Evolutionary conservation across 2,329 filamentous ascomycete genomes (phyloP), one percentile per base, ranked within the genome.

Genomic region (Tothia fuscella): DNA sequence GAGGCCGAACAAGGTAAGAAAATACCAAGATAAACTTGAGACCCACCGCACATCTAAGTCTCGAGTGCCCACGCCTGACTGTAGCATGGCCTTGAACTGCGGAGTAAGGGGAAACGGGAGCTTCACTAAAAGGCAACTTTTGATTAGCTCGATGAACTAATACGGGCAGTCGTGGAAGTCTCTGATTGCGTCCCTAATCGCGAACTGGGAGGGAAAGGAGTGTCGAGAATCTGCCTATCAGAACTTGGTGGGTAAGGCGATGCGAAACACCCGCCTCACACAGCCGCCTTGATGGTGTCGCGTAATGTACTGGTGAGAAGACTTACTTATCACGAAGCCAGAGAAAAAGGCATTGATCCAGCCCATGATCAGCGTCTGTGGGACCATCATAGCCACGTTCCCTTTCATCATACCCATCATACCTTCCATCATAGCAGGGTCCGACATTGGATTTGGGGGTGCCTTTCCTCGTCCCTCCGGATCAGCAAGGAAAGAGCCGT

Each of bases 351-450:
- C 88, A 66, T 98, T 98, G 60, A 98, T 96, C 91, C 91, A 98
- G 50, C 89, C 91, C 91, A 98, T 98, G 52, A 98, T 98, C 58
- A 98, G 66, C 5, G 88, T 96, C 64, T 98, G 94, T 37, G 91
- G 91, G 45, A 98, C 86, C 69, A 98, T 96, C 91, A 96, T 98
- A 49, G 91, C 89, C 83, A 98, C 94, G 59, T 98, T 94, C 44
- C 88, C 88, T 75, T 98, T 98, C 85, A 98, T 93, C 86, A 94
- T 94, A 51, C 91, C 89, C 91, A 98, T 98, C 91, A 98, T 98
- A 51, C 88, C 89, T 58, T 98, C 93, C 91, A 98, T 98, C 45
- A 85, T 86, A 36, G 82, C 82, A 17, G 93, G 93, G 60, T 98
- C 91, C 9, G 82, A 84, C 76, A 98, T 87, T 3, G 91, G 91